Base-by-base conservation (phyloP, 495 filamentous ascomycete genomes). In the Penicillium fimorum region DNA sequence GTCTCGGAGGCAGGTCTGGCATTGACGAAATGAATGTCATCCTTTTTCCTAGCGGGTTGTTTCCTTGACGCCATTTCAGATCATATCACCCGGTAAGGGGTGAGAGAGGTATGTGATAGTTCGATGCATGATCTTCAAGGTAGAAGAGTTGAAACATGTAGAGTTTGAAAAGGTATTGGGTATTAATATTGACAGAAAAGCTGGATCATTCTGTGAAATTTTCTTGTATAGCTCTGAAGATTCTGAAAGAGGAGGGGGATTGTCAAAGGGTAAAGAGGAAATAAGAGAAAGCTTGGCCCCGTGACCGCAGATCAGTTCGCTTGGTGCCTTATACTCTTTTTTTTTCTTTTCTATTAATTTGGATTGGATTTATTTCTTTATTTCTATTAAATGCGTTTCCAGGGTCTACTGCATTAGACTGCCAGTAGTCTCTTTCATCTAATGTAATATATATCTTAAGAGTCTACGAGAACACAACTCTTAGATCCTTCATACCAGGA, bases 11-110 rank as follows among this genome's bases (percentile, higher is more conserved):
- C 17, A 2, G 71, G 73, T 49, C 71, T 61, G 43, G 73, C 73
- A 48, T 76, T 76, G 55, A 76, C 65, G 25, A 76, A 76, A 46
- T 74, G 70, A 32, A 76, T 72, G 44, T 60, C 57, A 25, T 71
- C 68, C 41, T 55, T 60, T 48, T 67, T 69, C 30, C 60, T 60
- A 22, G 61, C 27, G 17, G 54, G 37, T 18, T 48, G 49, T 59
- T 69, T 69, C 42, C 56, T 58, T n/a, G 69, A 58, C 9, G 65
- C 57, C 71, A 71, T 73, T 48, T 56, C 15, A 40, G 40, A 24
- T 42, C 45, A 32, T 33, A 47, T 47, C 27, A 47, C 44, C 25
- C 3, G 43, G 45, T 33, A 47, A 33, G 25, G 29, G 45, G 17
- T 13, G 45, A 30, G 45, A 47, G 17, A 20, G 32, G 17, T 47